Evolutionary conservation across 164 flowering plant species (phyloP).

Genomic region (Piper betle): DNA sequence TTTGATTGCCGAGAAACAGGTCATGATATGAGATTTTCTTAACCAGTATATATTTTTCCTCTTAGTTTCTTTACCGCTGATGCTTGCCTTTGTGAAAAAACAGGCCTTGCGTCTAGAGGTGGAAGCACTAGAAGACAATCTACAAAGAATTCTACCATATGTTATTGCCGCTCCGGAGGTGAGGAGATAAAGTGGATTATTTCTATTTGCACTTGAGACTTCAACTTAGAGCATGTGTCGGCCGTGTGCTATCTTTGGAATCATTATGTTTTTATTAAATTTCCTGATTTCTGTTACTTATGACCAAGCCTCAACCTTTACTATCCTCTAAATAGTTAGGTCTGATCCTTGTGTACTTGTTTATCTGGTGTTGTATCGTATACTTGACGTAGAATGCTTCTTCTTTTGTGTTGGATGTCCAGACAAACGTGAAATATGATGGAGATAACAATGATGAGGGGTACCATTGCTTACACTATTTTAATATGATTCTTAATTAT

Average conservation of each 20-base stretch:
- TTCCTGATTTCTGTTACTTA: no score
- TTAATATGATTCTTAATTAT: neutral
- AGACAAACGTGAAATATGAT: neutral
- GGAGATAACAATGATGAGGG: neutral
- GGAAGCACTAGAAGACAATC: conserved; percentile 18
- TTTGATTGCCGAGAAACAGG: conserved; percentile 46
- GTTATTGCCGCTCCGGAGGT: conserved; percentile 35
- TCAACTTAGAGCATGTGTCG: neutral
- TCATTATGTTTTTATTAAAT: neutral
- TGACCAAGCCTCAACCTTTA: no score
- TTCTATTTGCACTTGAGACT: neutral
- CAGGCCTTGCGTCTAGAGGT: conserved; percentile 47
- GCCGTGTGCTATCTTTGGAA: neutral
- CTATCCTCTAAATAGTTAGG: no score
- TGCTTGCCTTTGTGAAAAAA: conserved; percentile 1
- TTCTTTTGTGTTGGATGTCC: neutral
- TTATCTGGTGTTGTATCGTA: no score
- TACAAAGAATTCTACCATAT: conserved; percentile 34
- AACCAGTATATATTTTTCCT: neutral
- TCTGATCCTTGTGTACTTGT: no score
- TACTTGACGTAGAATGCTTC: neutral
- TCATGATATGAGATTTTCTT: conserved; percentile 8
- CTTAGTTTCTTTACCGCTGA: neutral
- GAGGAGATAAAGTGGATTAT: neutral
- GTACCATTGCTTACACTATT: neutral